Evolutionary conservation across 768 basidiomycete genomes (phyloP).

Genomic region (Boletales sp.): DNA sequence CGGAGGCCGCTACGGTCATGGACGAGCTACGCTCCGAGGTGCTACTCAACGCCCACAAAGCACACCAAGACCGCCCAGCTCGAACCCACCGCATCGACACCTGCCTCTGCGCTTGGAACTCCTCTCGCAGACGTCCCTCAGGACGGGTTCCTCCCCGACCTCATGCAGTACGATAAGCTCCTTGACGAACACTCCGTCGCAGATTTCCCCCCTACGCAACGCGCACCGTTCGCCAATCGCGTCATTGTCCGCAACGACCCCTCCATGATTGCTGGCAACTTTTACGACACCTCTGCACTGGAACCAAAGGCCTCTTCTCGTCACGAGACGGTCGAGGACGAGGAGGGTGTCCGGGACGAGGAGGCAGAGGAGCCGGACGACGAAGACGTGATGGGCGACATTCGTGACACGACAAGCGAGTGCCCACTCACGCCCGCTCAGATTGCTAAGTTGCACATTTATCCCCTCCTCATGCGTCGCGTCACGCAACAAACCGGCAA

Average conservation of each 20-base stretch:
- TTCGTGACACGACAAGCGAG: slow-evolving; percentile 14
- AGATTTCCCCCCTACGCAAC: slow-evolving; percentile 50
- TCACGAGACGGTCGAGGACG: background rate
- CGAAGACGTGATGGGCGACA: slow-evolving; percentile 15
- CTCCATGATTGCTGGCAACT: slow-evolving; percentile 53
- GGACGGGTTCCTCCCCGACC: slow-evolving; percentile 46
- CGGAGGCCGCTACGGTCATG: slow-evolving; percentile 9
- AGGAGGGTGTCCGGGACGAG: slow-evolving; percentile 10
- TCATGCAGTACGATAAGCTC: slow-evolving; percentile 59
- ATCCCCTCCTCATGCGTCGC: slow-evolving; percentile 44
- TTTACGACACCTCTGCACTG: slow-evolving; percentile 20
- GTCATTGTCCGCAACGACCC: slow-evolving; percentile 69
- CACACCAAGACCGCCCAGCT: background rate
- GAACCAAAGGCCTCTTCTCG: background rate
- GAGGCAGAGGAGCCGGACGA: slow-evolving; percentile 17
- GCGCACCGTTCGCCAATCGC: slow-evolving; percentile 55
- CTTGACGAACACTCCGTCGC: slow-evolving; percentile 57
- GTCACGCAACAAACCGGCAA: slow-evolving; percentile 92
- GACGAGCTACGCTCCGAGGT: slow-evolving; percentile 4
- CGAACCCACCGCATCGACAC: slow-evolving; percentile 3
- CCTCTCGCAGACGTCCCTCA: slow-evolving; percentile 21
- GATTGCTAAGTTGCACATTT: slow-evolving; percentile 35
- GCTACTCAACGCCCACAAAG: slow-evolving; percentile 16
- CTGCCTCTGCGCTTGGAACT: slow-evolving; percentile 9
- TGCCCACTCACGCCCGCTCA: slow-evolving; percentile 19